Evolutionary conservation across 345 rosid species (phyloP), one percentile per base, ranked within the genome.

Genomic region (Eucalyptus melliodora): DNA sequence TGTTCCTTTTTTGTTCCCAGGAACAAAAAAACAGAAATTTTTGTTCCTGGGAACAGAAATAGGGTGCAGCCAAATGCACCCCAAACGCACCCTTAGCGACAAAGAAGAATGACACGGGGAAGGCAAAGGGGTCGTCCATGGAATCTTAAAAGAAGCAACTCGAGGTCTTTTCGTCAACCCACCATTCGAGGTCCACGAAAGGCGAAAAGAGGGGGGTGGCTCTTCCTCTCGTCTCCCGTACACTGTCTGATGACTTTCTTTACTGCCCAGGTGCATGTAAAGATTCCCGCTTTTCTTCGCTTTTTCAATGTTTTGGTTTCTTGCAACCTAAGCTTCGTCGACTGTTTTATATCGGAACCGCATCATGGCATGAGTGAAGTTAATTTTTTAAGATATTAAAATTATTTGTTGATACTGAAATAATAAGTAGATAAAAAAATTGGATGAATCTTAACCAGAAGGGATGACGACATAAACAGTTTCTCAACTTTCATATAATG

Each of bases 301-400:
- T 9, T 31, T 3, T 34, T 42, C 42, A 34, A 62, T 37, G 16
- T 31, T 69, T 69, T 19, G 24, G 9, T 31, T 31, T 31, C 23
- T 67, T 16, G 80, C 42, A 69, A 3, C 42, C 81, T 34, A 69
- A 69, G 81, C 81, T 34, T 23, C 10, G 24, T 17, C 42, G 6
- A 95, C 93, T 65, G n/a, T 62, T n/a, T 86, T 90, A 27, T 92
- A 27, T 72, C 50, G 16, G 65, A 60, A 92, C 2, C 8, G 93
- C 91, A 65, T 15, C 11, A n/a, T 65, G 5, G 4, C 37, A 15
- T 13, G 19, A 14, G 72, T 23, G 27, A 55, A 9, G 11, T 14
- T 15, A n/a, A 14, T 65, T 65, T 65, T n/a, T n/a, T 2, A 65
- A 65, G 42, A 16, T 69, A 31, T 31, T 31, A 44, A 44, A 42